These are phyloP conservation scores for Heliamphora pulchella DNA, from an alignment of 179 eudicot species.

Conservation along the genomic window DNA sequence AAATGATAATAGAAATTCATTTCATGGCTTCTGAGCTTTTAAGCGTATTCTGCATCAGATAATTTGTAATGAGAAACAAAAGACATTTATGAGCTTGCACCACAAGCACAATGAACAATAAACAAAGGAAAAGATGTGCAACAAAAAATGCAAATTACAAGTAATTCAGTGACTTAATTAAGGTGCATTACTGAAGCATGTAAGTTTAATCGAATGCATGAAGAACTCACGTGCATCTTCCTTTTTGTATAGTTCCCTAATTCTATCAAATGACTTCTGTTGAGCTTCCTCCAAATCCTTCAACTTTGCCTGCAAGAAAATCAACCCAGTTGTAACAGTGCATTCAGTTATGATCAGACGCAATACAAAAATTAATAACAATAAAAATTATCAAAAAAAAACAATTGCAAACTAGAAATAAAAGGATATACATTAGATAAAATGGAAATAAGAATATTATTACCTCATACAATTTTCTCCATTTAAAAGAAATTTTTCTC, in stretches of 20 bases:
- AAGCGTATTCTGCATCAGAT: neutral
- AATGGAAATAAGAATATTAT: neutral
- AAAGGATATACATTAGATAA: neutral
- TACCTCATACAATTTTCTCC: conserved; percentile 82
- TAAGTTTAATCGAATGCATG: neutral
- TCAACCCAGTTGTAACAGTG: neutral
- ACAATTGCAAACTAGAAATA: neutral
- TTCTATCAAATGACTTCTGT: conserved; percentile 41
- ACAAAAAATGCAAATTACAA: conserved; percentile 3
- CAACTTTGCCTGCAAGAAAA: conserved; percentile 52
- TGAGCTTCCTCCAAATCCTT: conserved; percentile 50
- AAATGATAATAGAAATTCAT: neutral
- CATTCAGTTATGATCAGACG: neutral
- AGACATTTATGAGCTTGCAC: neutral
- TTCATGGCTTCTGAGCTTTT: neutral
- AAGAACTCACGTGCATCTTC: conserved; percentile 59
- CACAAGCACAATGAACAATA: neutral
- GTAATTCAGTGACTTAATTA: neutral
- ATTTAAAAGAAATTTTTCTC: conserved; percentile 32
- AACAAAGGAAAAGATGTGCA: neutral
- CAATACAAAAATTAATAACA: neutral
- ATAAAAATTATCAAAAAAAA: neutral
- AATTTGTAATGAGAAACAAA: neutral
- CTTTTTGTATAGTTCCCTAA: conserved; percentile 46
- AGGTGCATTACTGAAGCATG: neutral